Base-by-base conservation (phyloP, 225 moss, liverwort and hornwort species). In the Thuidium tamariscinum region DNA sequence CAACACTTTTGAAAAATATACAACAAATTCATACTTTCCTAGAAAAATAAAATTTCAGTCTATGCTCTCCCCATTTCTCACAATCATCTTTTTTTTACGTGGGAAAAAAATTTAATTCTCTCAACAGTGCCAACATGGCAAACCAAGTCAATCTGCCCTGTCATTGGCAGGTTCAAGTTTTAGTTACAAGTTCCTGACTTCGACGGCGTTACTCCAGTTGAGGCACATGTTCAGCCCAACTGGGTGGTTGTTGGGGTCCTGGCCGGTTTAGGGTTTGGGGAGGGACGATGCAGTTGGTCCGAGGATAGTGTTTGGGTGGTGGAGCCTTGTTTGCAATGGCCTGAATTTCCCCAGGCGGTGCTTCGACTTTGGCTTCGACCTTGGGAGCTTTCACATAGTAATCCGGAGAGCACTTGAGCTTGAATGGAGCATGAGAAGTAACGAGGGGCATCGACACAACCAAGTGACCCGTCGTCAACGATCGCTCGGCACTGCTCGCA, bases 401-500 rank as follows among this genome's bases (percentile, higher is more conserved):
- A 67, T 88, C 86, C 4, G 88, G 87, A 66, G 71, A 86, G 57
- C 54, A 48, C 32, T 92, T 86, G 63, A 78, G 88, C 82, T 90
- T 92, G 62, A 82, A 84, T 63, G 77, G 88, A n/a, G 91, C 71
- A 42, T 60, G 73, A 39, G 82, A 56, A 44, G 89, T 84, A 26
- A 90, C 65, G 54, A 89, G 82, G 49, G 89, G 91, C 84, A 88
- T 87, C 14, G 92, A 95, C 56, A 99, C 89, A 77, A 96, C 86
- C 91, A 97, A 93, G 85, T 91, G 93, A 46, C 99, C 99, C 11
- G 89, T 96, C 16, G 90, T 94, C 69, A 89, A 83, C 4, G 96
- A 99, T 39, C 99, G 89, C 84, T 97, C 92, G 29, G 93, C 91
- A 41, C 76, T 89, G 81, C 96, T 96, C n/a, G 90, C 92, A 84